Evolutionary conservation across 2,329 filamentous ascomycete species (phyloP), one percentile per base, ranked within the genome.

Genomic region (Cladophialophora yegresii): DNA sequence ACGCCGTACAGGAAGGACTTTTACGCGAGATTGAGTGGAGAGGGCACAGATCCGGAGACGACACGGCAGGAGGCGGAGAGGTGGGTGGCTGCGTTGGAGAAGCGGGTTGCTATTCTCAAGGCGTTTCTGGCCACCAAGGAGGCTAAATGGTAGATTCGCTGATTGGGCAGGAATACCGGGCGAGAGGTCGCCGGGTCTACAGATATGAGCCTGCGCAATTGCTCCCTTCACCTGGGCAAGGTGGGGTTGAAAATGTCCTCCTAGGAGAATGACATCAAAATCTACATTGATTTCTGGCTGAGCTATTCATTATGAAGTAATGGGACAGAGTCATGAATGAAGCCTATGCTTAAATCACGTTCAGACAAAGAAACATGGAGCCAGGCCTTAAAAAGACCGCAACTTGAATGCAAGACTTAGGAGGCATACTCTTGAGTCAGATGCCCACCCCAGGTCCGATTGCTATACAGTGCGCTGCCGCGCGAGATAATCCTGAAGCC

Each of bases 401-500:
- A 16, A 43, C 16, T 43, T 16, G 10, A 43, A 43, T 16, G 36
- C n/a, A 5, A 43, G 6, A 43, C 36, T 7, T 43, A 40, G 33
- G 33, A 43, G 36, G n/a, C 36, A n/a, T 16, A 43, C 6, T n/a
- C 16, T 43, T 7, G n/a, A 8, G n/a, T n/a, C 36, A n/a, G 16
- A 43, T 7, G 13, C 3, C 36, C 1, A 43, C 36, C 36, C 36
- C 6, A 20, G 8, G 8, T 43, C n/a, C 10, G 2, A 28, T 51
- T 2, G 22, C 22, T 51, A 51, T 51, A 20, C 47, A 26, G 47
- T 28, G 3, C 47, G 47, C 20, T 66, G 53, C 30, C 53, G 58
- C 28, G 43, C 54, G 9, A 67, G 64, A 50, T 67, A 66, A 7
- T 57, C 63, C n/a, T 64, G 32, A 40, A 66, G 45, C 45, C 61